These are phyloP conservation scores for Malus hybrid DNA, from an alignment of 331 rosid species.

Conservation along the genomic window DNA sequence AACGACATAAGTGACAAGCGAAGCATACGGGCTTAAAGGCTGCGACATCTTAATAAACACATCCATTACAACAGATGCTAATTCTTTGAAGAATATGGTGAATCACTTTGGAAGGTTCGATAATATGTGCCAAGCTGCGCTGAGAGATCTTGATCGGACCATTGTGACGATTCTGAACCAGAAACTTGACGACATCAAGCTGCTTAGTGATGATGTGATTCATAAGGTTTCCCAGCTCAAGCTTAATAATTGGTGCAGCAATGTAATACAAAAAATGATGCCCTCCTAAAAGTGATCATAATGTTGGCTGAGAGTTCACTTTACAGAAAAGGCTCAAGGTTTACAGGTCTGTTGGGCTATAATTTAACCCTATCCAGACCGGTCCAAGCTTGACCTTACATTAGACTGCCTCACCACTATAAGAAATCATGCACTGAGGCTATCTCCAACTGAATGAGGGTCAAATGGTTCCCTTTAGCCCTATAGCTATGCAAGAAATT, in stretches of 20 bases:
- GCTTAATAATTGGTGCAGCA: background rate
- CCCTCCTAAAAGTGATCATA: background rate
- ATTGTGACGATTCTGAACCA: conserved; percentile 6
- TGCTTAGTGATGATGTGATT: background rate
- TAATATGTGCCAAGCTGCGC: background rate
- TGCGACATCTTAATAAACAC: conserved; percentile 1
- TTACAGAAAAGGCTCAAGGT: background rate
- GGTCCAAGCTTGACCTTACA: background rate
- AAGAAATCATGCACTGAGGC: too few species aligned
- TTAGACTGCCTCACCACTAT: too few species aligned
- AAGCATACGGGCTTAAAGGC: background rate
- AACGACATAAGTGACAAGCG: background rate
- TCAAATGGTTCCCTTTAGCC: too few species aligned
- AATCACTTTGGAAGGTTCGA: conserved; percentile 6
- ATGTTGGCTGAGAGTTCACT: background rate
- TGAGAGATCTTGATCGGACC: conserved; percentile 15
- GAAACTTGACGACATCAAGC: conserved; percentile 16
- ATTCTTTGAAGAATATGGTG: background rate
- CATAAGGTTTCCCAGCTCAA: background rate
- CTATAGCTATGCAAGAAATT: too few species aligned
- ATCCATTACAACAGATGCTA: background rate
- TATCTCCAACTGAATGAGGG: too few species aligned
- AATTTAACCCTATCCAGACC: background rate
- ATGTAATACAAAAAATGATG: background rate
- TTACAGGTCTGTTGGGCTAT: background rate